Base-by-base conservation (phyloP, 2,329 filamentous ascomycete species). In the Alternaria sp. region DNA sequence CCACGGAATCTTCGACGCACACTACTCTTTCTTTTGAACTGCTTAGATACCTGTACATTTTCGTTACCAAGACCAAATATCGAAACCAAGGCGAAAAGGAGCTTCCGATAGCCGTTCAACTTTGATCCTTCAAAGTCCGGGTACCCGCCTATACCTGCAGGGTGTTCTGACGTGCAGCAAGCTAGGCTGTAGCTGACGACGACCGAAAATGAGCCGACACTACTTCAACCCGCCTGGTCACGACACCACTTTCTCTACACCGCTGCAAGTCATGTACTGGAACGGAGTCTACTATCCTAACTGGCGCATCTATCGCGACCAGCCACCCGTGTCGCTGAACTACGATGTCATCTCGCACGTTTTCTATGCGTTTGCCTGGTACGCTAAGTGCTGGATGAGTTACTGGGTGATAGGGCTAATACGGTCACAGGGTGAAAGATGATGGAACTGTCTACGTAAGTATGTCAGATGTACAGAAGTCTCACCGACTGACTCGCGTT, bases 231-330 rank as follows among this genome's bases (percentile, higher is more conserved):
- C 59, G 53, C 67, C 60, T 61, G 59, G 65, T 67, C 66, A 73
- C 70, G 53, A 76, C 70, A 72, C 58, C 68, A 58, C 61, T 55
- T 73, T 74, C 67, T 74, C 73, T 45, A 66, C 72, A 68, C 71
- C 69, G 57, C 67, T 72, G 49, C 62, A 77, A 72, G 72, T 67
- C 28, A 81, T 82, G 79, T 81, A 76, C 61, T 76, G 87, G 73
- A 96, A 96, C 79, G 92, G 90, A 21, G 90, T 93, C 17, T 96
- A 95, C 81, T 96, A 93, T 78, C 91, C 91, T n/a, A 95, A 93
- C 80, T 89, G 88, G 82, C 85, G 89, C 62, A 87, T 93, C 69
- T 93, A 93, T 80, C 85, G 86, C 60, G 87, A 90, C 67, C 88
- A 92, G 71, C 91, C 91, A 15, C 92, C 92, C 0, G 91, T 88